These are phyloP conservation scores for Aspergillus bridgeri DNA, from an alignment of 495 filamentous ascomycete genomes.

Conservation along the genomic window DNA sequence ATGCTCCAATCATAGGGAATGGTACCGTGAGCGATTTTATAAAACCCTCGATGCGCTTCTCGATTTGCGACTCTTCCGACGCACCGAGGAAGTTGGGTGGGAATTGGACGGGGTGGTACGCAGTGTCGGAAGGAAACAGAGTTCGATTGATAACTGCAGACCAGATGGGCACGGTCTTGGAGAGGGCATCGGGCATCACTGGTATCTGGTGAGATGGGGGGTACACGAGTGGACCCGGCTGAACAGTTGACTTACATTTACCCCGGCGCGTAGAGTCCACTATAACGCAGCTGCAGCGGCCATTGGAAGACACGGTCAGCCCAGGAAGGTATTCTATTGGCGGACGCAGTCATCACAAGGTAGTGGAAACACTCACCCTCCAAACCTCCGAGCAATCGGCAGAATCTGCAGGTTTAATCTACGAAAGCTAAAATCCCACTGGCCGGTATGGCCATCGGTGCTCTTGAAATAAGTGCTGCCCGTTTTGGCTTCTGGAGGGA, in stretches of 20 bases:
- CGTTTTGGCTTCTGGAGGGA: conserved; percentile 59
- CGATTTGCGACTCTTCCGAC: conserved; percentile 80
- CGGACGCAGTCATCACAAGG: neutral
- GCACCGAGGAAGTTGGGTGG: conserved; percentile 63
- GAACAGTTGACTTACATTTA: conserved; percentile 57
- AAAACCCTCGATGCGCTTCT: conserved; percentile 62
- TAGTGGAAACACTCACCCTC: conserved; percentile 53
- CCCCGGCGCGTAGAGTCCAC: conserved; percentile 93
- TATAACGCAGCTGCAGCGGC: conserved; percentile 67
- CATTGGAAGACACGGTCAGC: conserved; percentile 5
- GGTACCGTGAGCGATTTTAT: conserved; percentile 56
- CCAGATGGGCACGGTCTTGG: conserved; percentile 95
- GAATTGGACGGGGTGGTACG: conserved; percentile 54
- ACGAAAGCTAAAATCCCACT: conserved; percentile 84
- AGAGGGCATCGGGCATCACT: conserved; percentile 89
- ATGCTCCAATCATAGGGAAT: neutral
- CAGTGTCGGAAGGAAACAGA: conserved; percentile 61
- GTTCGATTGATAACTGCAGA: conserved; percentile 75
- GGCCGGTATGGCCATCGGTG: conserved; percentile 87
- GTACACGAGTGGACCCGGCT: conserved; percentile 10
- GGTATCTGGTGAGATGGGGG: conserved; percentile 17
- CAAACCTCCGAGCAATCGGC: conserved; percentile 52
- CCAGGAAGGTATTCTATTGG: neutral
- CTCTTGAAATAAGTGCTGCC: conserved; percentile 93
- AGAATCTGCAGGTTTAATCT: conserved; percentile 82